These are phyloP conservation scores for Penicillium sp. DNA, from an alignment of 2,329 filamentous ascomycete genomes.

Conservation along the genomic window DNA sequence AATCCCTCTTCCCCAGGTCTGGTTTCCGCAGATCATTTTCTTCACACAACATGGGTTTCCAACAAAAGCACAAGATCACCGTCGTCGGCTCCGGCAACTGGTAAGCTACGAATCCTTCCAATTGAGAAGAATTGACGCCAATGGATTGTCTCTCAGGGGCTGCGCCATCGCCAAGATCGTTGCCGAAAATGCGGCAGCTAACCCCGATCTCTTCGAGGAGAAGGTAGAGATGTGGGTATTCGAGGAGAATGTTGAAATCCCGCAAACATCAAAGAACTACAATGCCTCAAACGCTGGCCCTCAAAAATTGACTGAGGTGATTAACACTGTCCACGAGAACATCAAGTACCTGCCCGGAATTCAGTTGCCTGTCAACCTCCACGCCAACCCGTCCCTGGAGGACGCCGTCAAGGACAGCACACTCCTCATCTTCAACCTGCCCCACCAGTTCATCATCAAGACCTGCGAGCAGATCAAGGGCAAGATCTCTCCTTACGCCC, in stretches of 20 bases:
- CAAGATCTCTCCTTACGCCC: slow-evolving; percentile 86
- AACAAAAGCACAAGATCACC: slow-evolving; percentile 54
- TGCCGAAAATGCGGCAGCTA: slow-evolving; percentile 81
- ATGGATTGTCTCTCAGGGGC: slow-evolving; percentile 84
- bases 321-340: slow-evolving; percentile 94
- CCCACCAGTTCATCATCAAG: slow-evolving; percentile 84
- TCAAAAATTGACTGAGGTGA: slow-evolving; percentile 85
- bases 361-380: slow-evolving; percentile 71
- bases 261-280: slow-evolving; percentile 73
- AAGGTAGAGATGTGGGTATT: slow-evolving; percentile 99
- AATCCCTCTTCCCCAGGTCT: slow-evolving; percentile 16
- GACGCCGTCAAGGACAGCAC: slow-evolving; percentile 82
- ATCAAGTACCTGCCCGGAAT: slow-evolving; percentile 96
- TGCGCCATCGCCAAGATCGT: slow-evolving; percentile 97
- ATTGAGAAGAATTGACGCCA: slow-evolving; percentile 62
- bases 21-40: slow-evolving; percentile 24
- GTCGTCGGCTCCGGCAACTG: slow-evolving; percentile 97
- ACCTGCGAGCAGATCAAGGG: slow-evolving; percentile 83
- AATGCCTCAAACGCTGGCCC: slow-evolving; percentile 68
- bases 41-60: slow-evolving; percentile 35
- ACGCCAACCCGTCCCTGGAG: slow-evolving; percentile 47
- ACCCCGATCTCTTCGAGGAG: slow-evolving; percentile 80
- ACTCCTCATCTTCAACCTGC: slow-evolving; percentile 94
- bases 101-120: slow-evolving; percentile 49
- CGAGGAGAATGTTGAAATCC: slow-evolving; percentile 81